Percentiles rank a stretch among this genome's conserved stretches.
Conservation (phyloP, 805 yeast genomes). For the Candida chilensis region DNA sequence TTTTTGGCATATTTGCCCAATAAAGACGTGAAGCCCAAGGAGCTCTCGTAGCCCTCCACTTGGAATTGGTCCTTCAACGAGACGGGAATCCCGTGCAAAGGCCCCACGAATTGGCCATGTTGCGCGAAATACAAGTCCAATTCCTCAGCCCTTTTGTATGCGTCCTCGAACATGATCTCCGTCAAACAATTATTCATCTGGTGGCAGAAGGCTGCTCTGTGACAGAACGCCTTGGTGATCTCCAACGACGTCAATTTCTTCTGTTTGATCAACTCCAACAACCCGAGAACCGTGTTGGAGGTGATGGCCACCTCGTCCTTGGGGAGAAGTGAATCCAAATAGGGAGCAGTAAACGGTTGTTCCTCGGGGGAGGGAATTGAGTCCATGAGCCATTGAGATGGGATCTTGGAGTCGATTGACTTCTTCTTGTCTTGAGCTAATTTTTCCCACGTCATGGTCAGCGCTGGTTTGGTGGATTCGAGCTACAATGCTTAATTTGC, state of each 20-base stretch:
- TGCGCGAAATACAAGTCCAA: constrained; percentile 7
- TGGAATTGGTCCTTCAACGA: constrained; percentile 32
- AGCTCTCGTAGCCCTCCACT: constrained; percentile 25
- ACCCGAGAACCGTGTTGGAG: constrained; percentile 7
- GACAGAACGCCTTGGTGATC: constrained; percentile 13
- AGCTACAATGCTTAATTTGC: too few species aligned
- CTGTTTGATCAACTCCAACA: constrained; percentile 6
- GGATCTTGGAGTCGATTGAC: constrained; percentile 11
- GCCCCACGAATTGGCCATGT: constrained; percentile 8
- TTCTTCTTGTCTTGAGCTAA: constrained; percentile 9
- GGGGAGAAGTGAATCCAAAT: constrained; percentile 10
- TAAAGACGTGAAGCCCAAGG: constrained; percentile 20
- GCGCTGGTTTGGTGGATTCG: too few species aligned
- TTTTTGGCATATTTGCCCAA: constrained; percentile 16
- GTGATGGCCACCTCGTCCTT: constrained; percentile 10
- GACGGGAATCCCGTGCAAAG: constrained; percentile 21
- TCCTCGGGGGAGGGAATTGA: constrained; percentile 15
- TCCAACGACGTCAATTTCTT: constrained; percentile 2
- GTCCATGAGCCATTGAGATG: constrained; percentile 15
- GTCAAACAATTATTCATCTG: constrained; percentile 12
- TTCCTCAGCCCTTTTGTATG: constrained; percentile 9
- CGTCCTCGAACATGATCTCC: constrained; percentile 12
- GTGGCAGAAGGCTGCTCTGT: constrained; percentile 15
- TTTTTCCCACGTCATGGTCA: constrained; percentile 10
- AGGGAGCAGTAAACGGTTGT: constrained; percentile 11